Base-by-base conservation (phyloP, 768 basidiomycete species). In the Albatrellus ellisii region DNA sequence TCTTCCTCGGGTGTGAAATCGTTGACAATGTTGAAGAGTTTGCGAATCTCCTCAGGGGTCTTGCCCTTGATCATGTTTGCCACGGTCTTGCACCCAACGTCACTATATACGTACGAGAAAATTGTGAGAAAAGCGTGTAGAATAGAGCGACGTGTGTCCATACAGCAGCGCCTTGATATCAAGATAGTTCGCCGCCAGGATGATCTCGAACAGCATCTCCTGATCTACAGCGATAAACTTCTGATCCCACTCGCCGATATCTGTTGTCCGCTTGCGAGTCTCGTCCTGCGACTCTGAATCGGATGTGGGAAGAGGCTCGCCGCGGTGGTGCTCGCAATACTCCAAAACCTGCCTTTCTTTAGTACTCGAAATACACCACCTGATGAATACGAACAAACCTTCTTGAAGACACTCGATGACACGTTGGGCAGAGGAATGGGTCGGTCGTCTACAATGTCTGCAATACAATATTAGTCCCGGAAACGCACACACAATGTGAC, bases 61-160 rank as follows among this genome's bases (percentile, higher is more conserved):
- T 99, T 99, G 26, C 95, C 95, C 69, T 99, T 99, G 75, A 99
- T 99, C 95, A 98, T 99, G 73, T 98, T 98, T 11, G 95, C 95
- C 4, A 95, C 92, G 3, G 90, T 95, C 72, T 95, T 94, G 76
- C 92, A 95, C 1, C 92, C 92, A 45, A 95, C 89, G 56, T 95
- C 92, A 51, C 90, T 94, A 50, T 12, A 39, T 14, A 54, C 35
- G 18, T 43, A 21, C 6, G 33, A 36, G 9, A 29, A 27, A 20
- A 42, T n/a, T 37, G 22, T 6, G 31, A 32, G 31, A 6, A 32
- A 32, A 32, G 9, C 20, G 22, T n/a, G n/a, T n/a, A n/a, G n/a
- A n/a, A n/a, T n/a, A n/a, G n/a, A n/a, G n/a, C n/a, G n/a, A n/a
- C n/a, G n/a, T n/a, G n/a, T n/a, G n/a, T 12, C 36, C 45, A 26